These are phyloP conservation scores for Trichoderma oligosporum DNA, from an alignment of 2,329 filamentous ascomycete genomes.

Conservation along the genomic window DNA sequence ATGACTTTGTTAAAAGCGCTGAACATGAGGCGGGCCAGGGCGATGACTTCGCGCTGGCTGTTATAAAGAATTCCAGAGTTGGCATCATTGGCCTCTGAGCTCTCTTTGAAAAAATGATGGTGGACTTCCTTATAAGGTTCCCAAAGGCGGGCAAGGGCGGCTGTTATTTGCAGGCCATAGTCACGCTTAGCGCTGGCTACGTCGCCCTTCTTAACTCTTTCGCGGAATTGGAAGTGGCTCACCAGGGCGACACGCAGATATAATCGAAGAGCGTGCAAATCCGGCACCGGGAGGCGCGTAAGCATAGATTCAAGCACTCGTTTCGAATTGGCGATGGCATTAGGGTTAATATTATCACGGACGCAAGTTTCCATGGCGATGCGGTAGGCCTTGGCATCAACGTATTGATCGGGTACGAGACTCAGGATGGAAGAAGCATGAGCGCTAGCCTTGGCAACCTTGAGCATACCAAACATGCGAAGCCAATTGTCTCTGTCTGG, in stretches of 20 bases:
- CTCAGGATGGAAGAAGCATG: constrained; percentile 58
- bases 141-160: constrained; percentile 51
- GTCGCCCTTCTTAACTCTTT: constrained; percentile 31
- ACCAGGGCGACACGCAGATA: constrained; percentile 56
- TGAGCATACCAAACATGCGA: constrained; percentile 64
- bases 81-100: constrained; percentile 24
- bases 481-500: constrained; percentile 72
- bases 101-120: constrained; percentile 35
- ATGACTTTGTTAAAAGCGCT: constrained; percentile 43
- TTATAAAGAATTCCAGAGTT: constrained; percentile 30
- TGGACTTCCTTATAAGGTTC: constrained; percentile 43
- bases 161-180: constrained; percentile 49
- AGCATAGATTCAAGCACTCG: constrained; percentile 63
- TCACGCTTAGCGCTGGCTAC: constrained; percentile 36
- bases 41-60: constrained; percentile 40
- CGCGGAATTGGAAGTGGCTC: constrained; percentile 41
- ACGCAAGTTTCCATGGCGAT: constrained; percentile 71
- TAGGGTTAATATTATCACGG: constrained; percentile 72
- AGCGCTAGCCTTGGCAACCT: constrained; percentile 61
- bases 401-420: constrained; percentile 45
- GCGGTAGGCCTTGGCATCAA: constrained; percentile 57
- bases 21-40: constrained; percentile 45
- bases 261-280: constrained; percentile 47
- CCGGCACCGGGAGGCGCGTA: constrained; percentile 39
- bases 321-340: constrained; percentile 62